These are phyloP conservation scores for Fusarium paranaense DNA, from an alignment of 2,329 filamentous ascomycete genomes.

Conservation along the genomic window DNA sequence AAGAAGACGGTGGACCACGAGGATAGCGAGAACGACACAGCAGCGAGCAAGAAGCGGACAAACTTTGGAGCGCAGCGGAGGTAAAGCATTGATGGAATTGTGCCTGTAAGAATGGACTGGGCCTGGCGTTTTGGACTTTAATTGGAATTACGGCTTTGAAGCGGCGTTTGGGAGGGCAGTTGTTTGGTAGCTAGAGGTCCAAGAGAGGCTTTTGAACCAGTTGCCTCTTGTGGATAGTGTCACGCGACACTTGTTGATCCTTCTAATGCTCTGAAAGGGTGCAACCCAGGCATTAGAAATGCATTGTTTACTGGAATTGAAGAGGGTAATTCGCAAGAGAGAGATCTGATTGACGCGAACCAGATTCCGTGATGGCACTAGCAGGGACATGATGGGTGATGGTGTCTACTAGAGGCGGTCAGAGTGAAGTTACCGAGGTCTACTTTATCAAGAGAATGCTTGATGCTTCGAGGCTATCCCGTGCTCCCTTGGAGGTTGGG, in stretches of 20 bases:
- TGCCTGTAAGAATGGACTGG: not conserved
- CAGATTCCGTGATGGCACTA: not conserved
- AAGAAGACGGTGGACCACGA: constrained; percentile 60
- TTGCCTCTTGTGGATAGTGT: not conserved
- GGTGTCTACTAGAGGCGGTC: not conserved
- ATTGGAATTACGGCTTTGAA: constrained; percentile 2
- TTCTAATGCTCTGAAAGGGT: not conserved
- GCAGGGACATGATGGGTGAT: not conserved
- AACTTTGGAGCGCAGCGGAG: constrained; percentile 68
- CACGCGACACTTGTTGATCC: not conserved
- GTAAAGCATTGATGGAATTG: constrained; percentile 39
- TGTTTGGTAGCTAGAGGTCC: not conserved
- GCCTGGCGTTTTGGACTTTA: constrained; percentile 14
- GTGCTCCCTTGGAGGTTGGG: not conserved
- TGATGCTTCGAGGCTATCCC: not conserved
- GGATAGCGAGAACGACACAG: constrained; percentile 71
- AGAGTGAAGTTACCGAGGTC: not conserved
- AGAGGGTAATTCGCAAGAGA: not conserved
- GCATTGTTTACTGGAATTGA: not conserved
- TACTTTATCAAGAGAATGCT: not conserved
- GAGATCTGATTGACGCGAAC: not conserved
- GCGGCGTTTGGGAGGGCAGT: constrained; percentile 17
- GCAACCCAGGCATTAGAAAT: not conserved
- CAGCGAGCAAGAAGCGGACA: constrained; percentile 65
- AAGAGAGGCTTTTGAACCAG: not conserved